Evolutionary conservation across 176 grass and related monocot species (phyloP).

Genomic region (Leersia perrieri): DNA sequence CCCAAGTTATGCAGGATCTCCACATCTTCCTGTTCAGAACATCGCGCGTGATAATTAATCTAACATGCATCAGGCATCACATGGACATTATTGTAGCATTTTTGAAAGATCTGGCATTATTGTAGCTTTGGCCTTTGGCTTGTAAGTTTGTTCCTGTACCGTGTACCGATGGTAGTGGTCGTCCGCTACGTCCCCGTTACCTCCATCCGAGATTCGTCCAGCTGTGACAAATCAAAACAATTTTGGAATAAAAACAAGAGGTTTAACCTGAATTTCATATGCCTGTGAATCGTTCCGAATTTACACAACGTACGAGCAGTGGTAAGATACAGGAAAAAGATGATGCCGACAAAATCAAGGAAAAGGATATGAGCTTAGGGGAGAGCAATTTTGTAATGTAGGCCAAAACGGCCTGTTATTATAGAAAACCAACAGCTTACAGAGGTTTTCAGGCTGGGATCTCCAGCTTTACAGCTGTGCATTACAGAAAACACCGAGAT

Average conservation of each 20-base stretch:
- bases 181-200: constrained; percentile 41
- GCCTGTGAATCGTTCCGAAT: background rate
- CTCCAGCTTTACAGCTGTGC: too few relatives aligned
- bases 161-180: constrained; percentile 53
- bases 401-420: too few relatives aligned
- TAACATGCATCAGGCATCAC: background rate
- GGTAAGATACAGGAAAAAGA: background rate
- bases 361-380: background rate
- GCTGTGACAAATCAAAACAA: background rate
- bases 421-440: too few relatives aligned
- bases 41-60: background rate
- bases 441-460: too few relatives aligned
- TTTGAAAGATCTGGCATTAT: too few relatives aligned
- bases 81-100: background rate
- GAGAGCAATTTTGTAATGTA: background rate
- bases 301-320: background rate
- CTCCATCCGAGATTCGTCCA: constrained; percentile 27
- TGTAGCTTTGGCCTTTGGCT: background rate
- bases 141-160: constrained; percentile 11
- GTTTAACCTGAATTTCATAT: background rate
- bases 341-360: background rate
- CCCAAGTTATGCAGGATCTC: constrained; percentile 38
- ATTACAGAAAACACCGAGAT: too few relatives aligned
- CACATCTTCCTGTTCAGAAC: constrained; percentile 43
- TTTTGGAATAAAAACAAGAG: background rate